Evolutionary conservation across 192 early-diverging fungal species (phyloP), one percentile per base, ranked within the genome.

Genomic region (Backusella macrospora): DNA sequence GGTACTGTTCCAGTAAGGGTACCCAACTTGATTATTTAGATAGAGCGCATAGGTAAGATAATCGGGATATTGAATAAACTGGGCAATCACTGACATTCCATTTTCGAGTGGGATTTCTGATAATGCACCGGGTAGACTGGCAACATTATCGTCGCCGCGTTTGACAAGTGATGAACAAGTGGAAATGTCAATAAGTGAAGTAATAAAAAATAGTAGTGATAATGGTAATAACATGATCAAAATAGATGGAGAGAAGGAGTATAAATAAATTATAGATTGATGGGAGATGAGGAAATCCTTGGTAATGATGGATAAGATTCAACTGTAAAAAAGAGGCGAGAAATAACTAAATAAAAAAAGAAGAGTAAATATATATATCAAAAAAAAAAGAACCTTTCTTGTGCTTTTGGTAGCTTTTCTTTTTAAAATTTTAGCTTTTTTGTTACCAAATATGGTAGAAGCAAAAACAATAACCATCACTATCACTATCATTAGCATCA

Each of bases 31-130:
- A 7, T 68, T 52, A 29, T 63, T 39, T 21, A 76, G 26, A 48
- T 49, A 70, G 5, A 76, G 39, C 16, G 74, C 70, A 15, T 76
- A 76, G 18, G 49, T 71, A 12, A 70, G 40, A 18, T 76, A 46
- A 14, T 34, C 49, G 0, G 68, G 10, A n/a, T 70, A 76, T 64
- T 76, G 74, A 6, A 68, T 64, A 43, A 76, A 71, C 21, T 70
- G 34, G 39, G 68, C 65, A 45, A 68, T 40, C 1, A 70, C 69
- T 26, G 42, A 39, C 74, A 76, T 76, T 14, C 62, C 62, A 62
- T 76, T 76, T 21, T 68, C 52, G 13, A 76, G 59, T 44, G 74
- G 74, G 0, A 76, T 44, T 16, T 42, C 47, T 14, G 74, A 48
- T 21, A 49, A 16, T 6, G 68, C 74, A 44, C 38, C 68, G 9